Conservation (phyloP, 768 basidiomycete species). For the Epithele typhae region DNA sequence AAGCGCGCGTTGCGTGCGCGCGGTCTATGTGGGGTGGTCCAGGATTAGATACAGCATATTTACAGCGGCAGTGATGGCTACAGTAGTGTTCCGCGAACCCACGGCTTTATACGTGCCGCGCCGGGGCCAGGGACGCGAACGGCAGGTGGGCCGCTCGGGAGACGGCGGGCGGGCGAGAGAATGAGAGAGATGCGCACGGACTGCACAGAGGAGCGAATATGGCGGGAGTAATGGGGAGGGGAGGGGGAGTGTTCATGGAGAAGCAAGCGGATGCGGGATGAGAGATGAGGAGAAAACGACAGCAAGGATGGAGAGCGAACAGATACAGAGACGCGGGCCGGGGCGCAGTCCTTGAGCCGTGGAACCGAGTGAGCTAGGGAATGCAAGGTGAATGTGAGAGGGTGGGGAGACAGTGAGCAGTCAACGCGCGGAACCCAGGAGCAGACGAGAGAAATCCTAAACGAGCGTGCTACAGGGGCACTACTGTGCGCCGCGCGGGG, state of each 20-base stretch:
- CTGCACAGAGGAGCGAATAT: background rate
- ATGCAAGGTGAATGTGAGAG: no score
- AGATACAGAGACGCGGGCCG: background rate
- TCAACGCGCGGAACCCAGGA: background rate
- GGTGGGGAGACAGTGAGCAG: no score
- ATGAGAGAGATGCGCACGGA: background rate
- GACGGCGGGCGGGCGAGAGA: background rate
- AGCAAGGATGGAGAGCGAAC: background rate
- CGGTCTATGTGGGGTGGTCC: slow-evolving; percentile 13
- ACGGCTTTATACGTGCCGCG: slow-evolving; percentile 5
- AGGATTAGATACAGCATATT: slow-evolving; percentile 17
- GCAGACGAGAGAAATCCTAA: background rate
- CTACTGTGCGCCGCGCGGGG: background rate
- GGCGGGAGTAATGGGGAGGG: background rate
- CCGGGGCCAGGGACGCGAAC: background rate
- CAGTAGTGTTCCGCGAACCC: slow-evolving; percentile 6
- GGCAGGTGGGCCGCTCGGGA: slow-evolving; percentile 2
- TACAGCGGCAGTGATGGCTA: slow-evolving; percentile 5
- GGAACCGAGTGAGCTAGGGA: no score
- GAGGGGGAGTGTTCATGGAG: background rate
- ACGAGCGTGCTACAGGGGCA: slow-evolving; percentile 8
- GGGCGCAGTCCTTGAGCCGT: background rate
- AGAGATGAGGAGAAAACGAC: background rate
- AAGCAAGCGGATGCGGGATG: background rate
- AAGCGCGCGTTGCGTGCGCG: background rate